Conservation (phyloP, 148 eudicot species). For the Limonium bicolor region DNA sequence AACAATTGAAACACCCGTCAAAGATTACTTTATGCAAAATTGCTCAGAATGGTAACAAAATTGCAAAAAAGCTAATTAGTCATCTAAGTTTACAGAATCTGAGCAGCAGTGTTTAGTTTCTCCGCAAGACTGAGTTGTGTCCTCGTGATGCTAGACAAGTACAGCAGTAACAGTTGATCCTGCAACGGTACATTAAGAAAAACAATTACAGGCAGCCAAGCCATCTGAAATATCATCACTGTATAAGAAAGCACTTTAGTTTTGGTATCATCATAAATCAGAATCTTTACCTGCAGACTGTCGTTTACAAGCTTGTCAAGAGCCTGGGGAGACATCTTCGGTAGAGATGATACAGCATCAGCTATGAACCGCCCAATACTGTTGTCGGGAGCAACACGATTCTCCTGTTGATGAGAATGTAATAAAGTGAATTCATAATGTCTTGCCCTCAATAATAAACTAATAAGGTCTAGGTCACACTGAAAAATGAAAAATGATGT, state of each 20-base stretch:
- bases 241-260: background rate
- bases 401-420: constrained; percentile 32
- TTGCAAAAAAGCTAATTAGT: background rate
- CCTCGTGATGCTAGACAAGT: constrained; percentile 87
- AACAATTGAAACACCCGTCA: no score
- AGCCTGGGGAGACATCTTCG: constrained; percentile 53
- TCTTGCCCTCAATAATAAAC: no score
- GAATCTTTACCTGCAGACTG: constrained; percentile 42
- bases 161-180: constrained; percentile 80
- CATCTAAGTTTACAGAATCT: constrained; percentile 38
- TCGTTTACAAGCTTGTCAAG: constrained; percentile 84
- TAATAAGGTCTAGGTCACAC: no score
- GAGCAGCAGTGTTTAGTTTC: constrained; percentile 94
- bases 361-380: constrained; percentile 72
- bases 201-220: no score
- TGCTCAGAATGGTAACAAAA: no score
- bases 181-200: constrained; percentile 11
- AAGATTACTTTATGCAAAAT: no score
- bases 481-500: background rate
- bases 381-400: constrained; percentile 55
- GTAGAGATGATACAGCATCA: constrained; percentile 64
- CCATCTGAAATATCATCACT: no score
- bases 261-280: background rate
- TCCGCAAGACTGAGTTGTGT: constrained; percentile 83
- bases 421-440: background rate